Percentiles rank a stretch among this genome's conserved stretches.
Conservation (phyloP, 1,284 basidiomycete species). For the Tylopilus sp. region DNA sequence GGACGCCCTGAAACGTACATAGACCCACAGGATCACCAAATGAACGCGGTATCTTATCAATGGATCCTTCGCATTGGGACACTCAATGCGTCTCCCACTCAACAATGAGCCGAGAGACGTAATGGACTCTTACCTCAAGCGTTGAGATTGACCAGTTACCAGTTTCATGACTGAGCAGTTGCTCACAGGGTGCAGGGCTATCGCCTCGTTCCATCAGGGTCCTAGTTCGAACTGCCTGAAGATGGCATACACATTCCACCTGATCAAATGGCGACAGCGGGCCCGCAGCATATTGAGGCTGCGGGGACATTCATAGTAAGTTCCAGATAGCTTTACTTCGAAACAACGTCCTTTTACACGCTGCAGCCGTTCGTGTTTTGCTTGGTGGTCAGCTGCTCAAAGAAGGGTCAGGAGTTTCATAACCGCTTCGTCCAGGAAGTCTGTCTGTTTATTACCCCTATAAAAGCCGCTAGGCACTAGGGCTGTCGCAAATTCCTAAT, state of each 20-base stretch:
- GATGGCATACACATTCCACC: background rate
- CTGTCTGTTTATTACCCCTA: background rate
- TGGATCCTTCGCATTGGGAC: background rate
- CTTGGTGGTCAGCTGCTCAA: constrained; percentile 3
- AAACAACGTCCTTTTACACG: constrained; percentile 3
- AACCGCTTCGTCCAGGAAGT: constrained; percentile 1
- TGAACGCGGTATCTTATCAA: constrained; percentile 1
- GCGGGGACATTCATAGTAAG: background rate
- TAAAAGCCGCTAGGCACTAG: constrained; percentile 3
- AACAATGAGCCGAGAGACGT: background rate
- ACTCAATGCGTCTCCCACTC: background rate
- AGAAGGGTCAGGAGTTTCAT: constrained; percentile 6
- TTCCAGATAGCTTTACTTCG: background rate
- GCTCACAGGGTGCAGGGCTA: background rate
- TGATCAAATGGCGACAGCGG: background rate
- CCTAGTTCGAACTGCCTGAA: background rate
- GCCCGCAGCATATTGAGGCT: background rate
- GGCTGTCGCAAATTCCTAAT: background rate
- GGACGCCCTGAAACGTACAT: too few relatives aligned
- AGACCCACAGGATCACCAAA: background rate
- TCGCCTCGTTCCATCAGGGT: background rate
- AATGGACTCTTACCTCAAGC: background rate
- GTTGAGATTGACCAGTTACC: background rate
- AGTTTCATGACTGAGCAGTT: background rate
- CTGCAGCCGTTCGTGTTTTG: background rate